phyloP scores from a whole-genome alignment of 2,329 filamentous ascomycete species.

The Colletotrichum lini region DNA sequence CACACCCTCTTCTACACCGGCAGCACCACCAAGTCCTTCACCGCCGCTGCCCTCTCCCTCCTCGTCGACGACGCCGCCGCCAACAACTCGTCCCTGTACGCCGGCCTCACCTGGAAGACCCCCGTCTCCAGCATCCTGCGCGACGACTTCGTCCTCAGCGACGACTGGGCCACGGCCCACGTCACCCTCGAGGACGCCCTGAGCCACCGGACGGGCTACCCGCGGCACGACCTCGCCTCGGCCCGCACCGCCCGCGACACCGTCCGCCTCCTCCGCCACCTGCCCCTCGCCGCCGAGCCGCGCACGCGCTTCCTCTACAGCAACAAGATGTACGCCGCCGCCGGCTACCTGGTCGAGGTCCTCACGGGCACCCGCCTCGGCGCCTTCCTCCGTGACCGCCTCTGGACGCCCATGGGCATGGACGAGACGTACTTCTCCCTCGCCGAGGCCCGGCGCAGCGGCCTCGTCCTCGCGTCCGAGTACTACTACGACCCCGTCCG shows the following conservation, averaged over 20 bases:
- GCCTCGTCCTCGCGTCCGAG: slow-evolving; percentile 55
- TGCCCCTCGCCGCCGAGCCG: slow-evolving; percentile 60
- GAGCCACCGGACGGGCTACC: slow-evolving; percentile 66
- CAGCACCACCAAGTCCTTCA: slow-evolving; percentile 71
- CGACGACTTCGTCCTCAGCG: slow-evolving; percentile 66
- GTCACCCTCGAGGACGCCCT: slow-evolving; percentile 69
- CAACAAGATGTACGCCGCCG: slow-evolving; percentile 65
- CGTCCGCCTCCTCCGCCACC: slow-evolving; percentile 60
- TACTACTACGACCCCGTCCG: slow-evolving; percentile 56
- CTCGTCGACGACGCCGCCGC: slow-evolving; percentile 58
- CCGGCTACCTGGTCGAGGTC: slow-evolving; percentile 62
- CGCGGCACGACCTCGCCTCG: slow-evolving; percentile 56
- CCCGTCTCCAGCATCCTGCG: slow-evolving; percentile 62
- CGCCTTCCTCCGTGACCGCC: slow-evolving; percentile 55
- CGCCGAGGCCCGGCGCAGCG: slow-evolving; percentile 46
- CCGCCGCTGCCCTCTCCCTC: slow-evolving; percentile 63
- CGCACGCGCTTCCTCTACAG: slow-evolving; percentile 63
- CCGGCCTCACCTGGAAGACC: slow-evolving; percentile 61
- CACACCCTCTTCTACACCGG: slow-evolving; percentile 69
- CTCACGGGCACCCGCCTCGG: slow-evolving; percentile 56
- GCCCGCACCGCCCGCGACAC: slow-evolving; percentile 52
- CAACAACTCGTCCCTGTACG: slow-evolving; percentile 48
- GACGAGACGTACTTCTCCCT: slow-evolving; percentile 55
- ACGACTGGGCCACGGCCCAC: slow-evolving; percentile 61
- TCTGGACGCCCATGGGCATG: slow-evolving; percentile 66